Conservation (phyloP, 768 basidiomycete species). For the Auricularia heimuer region DNA sequence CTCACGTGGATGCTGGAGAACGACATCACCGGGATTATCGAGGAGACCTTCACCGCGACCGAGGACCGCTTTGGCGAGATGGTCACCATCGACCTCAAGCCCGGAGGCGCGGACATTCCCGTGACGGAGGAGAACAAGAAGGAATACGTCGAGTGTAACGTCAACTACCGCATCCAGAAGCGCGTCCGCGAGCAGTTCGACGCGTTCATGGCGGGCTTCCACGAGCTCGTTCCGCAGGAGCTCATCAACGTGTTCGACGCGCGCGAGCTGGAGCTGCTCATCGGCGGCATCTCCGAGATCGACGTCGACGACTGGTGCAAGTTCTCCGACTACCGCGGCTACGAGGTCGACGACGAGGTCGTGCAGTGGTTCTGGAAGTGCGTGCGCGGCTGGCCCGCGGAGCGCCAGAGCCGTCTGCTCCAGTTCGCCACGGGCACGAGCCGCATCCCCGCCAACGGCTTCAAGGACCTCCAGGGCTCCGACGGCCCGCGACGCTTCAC, state of each 20-base stretch:
- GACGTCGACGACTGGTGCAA: slow-evolving; percentile 99
- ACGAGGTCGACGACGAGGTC: slow-evolving; percentile 89
- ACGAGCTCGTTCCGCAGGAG: slow-evolving; percentile 96
- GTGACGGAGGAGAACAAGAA: slow-evolving; percentile 99
- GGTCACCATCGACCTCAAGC: slow-evolving; percentile 90
- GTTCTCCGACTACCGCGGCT: slow-evolving; percentile 97
- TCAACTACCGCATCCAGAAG: slow-evolving; percentile 94
- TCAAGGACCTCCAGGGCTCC: slow-evolving; percentile 96
- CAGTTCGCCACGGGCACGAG: slow-evolving; percentile 98
- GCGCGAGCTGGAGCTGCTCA: slow-evolving; percentile 90
- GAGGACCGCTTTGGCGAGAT: slow-evolving; percentile 98
- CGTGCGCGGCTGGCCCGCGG: slow-evolving; percentile 93
- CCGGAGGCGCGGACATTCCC: slow-evolving; percentile 72
- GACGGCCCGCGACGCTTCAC: slow-evolving; percentile 96
- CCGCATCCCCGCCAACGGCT: slow-evolving; percentile 95
- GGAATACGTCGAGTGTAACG: slow-evolving; percentile 89
- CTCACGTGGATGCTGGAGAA: slow-evolving; percentile 99
- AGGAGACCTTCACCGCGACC: slow-evolving; percentile 93
- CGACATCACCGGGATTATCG: slow-evolving; percentile 95
- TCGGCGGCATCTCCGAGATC: slow-evolving; percentile 99
- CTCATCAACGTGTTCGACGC: slow-evolving; percentile 98
- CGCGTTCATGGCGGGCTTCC: slow-evolving; percentile 99
- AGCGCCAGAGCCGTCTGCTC: slow-evolving; percentile 90
- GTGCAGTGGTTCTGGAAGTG: slow-evolving; percentile 99
- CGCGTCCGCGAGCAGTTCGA: slow-evolving; percentile 99